Base-by-base conservation (phyloP, 1,284 basidiomycete genomes). In the Omphalotus olearius region DNA sequence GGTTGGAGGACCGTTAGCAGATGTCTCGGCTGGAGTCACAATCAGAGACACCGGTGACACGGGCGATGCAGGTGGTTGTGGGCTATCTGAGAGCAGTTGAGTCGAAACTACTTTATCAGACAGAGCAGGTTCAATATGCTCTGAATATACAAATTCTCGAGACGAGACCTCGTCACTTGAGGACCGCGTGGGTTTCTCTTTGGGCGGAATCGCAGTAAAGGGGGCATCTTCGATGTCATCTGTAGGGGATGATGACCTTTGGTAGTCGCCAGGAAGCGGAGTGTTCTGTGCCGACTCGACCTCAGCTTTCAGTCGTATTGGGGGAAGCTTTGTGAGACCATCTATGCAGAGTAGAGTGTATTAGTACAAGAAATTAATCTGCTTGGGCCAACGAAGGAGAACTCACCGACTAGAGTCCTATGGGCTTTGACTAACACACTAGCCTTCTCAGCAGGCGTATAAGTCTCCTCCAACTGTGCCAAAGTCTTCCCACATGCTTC, bases 401-500 rank as follows among this genome's bases (percentile, higher is more conserved):
- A 66, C 79, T 56, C 60, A 83, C 89, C 88, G 51, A 92, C 90
- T 13, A 95, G 77, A 30, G 89, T 71, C 62, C 90, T 88, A 66
- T 98, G 93, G 0, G 90, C 85, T 6, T 78, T 74, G 16, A 98
- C 89, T 13, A 98, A 71, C 6, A 93, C 74, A 2, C 82, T 79
- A 3, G 88, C 81, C 65, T 98, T 97, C 50, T 88, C 85, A 1
- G 75, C 78, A 0, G 95, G 93, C 14, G 83, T 81, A 33, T 82
- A 74, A 55, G 81, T 81, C 2, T 68, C 64, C 1, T 90, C 81
- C 5, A 98, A 70, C 49, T 80, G 80, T 36, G 83, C 80, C 17
- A 97, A 70, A 44, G 84, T 84, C 59, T 84, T 74, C 1, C 93
- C 93, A 60, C 93, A 93, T 0, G 73, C 71, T 44, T 74, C 75